Conservation (phyloP, 1,284 basidiomycete genomes). For the Naganishia liquefaciens region DNA sequence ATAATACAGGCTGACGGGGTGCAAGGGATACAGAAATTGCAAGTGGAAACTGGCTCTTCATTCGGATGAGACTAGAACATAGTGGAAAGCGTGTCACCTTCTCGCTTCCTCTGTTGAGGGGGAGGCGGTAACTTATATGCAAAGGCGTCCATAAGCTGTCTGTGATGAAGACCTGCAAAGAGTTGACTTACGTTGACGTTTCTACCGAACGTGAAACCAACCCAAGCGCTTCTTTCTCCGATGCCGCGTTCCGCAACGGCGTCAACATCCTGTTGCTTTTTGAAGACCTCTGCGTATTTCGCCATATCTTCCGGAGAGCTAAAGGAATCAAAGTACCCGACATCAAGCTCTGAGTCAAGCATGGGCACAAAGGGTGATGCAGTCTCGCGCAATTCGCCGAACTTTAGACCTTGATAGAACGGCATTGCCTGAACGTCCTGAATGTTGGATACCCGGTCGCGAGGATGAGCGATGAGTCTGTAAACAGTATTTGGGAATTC, state of each 20-base stretch:
- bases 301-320: slow-evolving; percentile 92
- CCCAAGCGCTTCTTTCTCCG: slow-evolving; percentile 55
- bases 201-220: slow-evolving; percentile 92
- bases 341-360: slow-evolving; percentile 91
- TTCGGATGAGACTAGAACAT: slow-evolving; percentile 51
- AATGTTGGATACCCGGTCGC: slow-evolving; percentile 73
- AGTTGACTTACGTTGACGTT: slow-evolving; percentile 56
- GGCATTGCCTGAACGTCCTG: slow-evolving; percentile 73
- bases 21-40: background rate
- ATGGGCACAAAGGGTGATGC: slow-evolving; percentile 95
- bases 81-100: slow-evolving; percentile 53
- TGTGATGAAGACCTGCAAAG: slow-evolving; percentile 6
- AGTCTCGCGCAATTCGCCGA: slow-evolving; percentile 73
- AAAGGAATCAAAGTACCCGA: slow-evolving; percentile 99
- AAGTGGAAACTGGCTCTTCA: background rate
- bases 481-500: slow-evolving; percentile 39
- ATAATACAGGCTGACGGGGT: no score
- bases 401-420: slow-evolving; percentile 77
- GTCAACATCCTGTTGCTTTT: slow-evolving; percentile 95
- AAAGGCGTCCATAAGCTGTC: slow-evolving; percentile 17
- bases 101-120: slow-evolving; percentile 43
- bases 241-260: slow-evolving; percentile 84
- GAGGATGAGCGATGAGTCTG: slow-evolving; percentile 73
- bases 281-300: slow-evolving; percentile 95
- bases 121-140: slow-evolving; percentile 31